Conservation (phyloP, 179 eudicot species). For the Spinacia oleracea region DNA sequence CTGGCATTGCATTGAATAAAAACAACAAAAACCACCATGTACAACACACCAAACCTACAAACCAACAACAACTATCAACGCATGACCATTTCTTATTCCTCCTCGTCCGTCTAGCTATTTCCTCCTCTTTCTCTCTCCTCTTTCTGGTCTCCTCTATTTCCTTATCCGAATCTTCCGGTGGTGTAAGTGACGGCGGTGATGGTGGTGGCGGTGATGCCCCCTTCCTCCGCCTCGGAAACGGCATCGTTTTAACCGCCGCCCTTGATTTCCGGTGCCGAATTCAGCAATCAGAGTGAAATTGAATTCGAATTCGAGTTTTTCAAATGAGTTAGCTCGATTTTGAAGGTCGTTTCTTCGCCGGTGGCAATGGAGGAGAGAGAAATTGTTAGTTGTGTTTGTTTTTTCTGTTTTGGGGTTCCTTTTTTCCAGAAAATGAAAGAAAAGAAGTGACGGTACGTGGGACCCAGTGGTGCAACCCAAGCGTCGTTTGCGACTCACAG, state of each 20-base stretch:
- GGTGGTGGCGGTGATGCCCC: slow-evolving; percentile 12
- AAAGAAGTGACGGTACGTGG: neutral
- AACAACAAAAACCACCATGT: slow-evolving; percentile 83
- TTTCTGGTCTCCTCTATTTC: slow-evolving; percentile 13
- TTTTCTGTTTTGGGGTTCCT: neutral
- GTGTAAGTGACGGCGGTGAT: too few relatives aligned
- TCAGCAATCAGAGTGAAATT: neutral
- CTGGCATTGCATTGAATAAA: slow-evolving; percentile 73
- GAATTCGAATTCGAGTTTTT: slow-evolving; percentile 13
- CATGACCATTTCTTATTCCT: slow-evolving; percentile 55
- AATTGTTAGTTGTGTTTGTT: neutral
- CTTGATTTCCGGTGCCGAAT: neutral
- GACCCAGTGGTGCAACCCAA: too few relatives aligned
- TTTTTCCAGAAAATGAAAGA: neutral
- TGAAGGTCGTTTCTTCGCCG: slow-evolving; percentile 4
- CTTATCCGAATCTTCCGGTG: neutral
- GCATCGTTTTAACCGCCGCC: slow-evolving; percentile 22
- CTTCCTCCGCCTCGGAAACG: slow-evolving; percentile 32
- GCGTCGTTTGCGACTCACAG: neutral
- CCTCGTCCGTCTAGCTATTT: neutral
- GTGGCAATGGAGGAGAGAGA: slow-evolving; percentile 7
- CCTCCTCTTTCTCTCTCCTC: slow-evolving; percentile 14
- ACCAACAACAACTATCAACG: slow-evolving; percentile 79
- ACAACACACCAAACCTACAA: slow-evolving; percentile 61
- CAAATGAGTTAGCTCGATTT: neutral